These are phyloP conservation scores for Phylloporus sp. DNA, from an alignment of 768 basidiomycete species.

Conservation along the genomic window DNA sequence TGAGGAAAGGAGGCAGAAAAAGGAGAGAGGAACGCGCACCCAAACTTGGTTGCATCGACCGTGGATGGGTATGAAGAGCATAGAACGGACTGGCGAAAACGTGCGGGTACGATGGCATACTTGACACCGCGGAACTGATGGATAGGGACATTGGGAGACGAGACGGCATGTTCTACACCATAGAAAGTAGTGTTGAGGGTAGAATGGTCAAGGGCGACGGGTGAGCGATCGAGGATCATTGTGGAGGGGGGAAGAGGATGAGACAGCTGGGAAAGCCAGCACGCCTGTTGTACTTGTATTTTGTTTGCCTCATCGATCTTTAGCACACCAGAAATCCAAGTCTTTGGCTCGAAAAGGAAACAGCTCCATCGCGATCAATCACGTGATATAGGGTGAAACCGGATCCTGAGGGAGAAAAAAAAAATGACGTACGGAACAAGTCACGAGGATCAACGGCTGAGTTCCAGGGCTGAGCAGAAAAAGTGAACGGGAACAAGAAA, in stretches of 20 bases:
- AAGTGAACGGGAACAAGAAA: not conserved
- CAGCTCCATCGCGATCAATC: slow-evolving; percentile 11
- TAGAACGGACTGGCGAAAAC: slow-evolving; percentile 71
- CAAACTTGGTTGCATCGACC: slow-evolving; percentile 62
- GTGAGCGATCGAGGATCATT: slow-evolving; percentile 30
- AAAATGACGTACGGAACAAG: slow-evolving; percentile 11
- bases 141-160: slow-evolving; percentile 51
- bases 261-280: not conserved
- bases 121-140: slow-evolving; percentile 78
- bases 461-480: not conserved
- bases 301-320: slow-evolving; percentile 24
- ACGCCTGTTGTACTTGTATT: slow-evolving; percentile 14
- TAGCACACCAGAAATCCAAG: slow-evolving; percentile 24
- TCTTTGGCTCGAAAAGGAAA: slow-evolving; percentile 21
- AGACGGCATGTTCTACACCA: slow-evolving; percentile 59
- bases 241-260: slow-evolving; percentile 4
- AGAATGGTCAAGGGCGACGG: slow-evolving; percentile 43
- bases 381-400: slow-evolving; percentile 20
- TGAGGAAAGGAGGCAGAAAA: not conserved
- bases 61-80: slow-evolving; percentile 52
- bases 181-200: slow-evolving; percentile 61
- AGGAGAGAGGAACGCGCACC: slow-evolving; percentile 42
- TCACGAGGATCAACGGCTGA: slow-evolving; percentile 14
- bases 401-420: not conserved
- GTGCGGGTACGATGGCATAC: slow-evolving; percentile 68